Conservation (phyloP, 2,329 filamentous ascomycete species). For the Scytalidium sp. region DNA sequence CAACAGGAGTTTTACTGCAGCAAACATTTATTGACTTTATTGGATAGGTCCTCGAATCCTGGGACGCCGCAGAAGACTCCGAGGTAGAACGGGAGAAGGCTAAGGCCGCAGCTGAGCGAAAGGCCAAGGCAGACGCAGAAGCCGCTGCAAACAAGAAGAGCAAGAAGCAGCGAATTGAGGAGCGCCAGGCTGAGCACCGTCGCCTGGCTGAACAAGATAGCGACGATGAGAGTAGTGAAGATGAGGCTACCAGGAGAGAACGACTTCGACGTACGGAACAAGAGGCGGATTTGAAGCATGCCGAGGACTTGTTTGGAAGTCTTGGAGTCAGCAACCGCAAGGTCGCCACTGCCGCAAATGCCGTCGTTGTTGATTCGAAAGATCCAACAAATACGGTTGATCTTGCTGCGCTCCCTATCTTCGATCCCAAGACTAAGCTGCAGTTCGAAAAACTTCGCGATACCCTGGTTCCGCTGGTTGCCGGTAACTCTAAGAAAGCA, state of each 20-base stretch:
- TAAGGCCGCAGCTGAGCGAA: conserved; percentile 79
- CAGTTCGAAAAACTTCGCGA: conserved; percentile 81
- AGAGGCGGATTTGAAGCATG: conserved; percentile 84
- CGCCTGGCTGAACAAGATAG: conserved; percentile 52
- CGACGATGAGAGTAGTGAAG: conserved; percentile 58
- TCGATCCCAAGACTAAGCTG: conserved; percentile 83
- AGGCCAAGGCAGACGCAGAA: conserved; percentile 85
- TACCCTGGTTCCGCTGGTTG: conserved; percentile 75
- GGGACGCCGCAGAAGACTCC: conserved; percentile 96
- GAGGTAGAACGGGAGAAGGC: conserved; percentile 96
- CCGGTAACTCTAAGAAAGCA: conserved; percentile 75
- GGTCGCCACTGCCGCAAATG: conserved; percentile 59
- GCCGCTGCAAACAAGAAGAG: conserved; percentile 89
- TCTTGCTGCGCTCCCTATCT: conserved; percentile 74
- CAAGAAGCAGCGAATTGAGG: conserved; percentile 81
- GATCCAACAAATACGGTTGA: conserved; percentile 81
- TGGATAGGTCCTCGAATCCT: conserved; percentile 81
- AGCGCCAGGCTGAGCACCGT: conserved; percentile 62
- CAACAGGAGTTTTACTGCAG: conserved; percentile 2
- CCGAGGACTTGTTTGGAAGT: conserved; percentile 83
- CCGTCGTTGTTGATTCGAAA: conserved; percentile 65
- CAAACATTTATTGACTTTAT: conserved; percentile 1
- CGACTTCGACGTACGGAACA: conserved; percentile 78
- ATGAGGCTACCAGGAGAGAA: conserved; percentile 70
- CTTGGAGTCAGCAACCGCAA: conserved; percentile 67